Conservation (phyloP, 768 basidiomycete species). For the Russula abietina region DNA sequence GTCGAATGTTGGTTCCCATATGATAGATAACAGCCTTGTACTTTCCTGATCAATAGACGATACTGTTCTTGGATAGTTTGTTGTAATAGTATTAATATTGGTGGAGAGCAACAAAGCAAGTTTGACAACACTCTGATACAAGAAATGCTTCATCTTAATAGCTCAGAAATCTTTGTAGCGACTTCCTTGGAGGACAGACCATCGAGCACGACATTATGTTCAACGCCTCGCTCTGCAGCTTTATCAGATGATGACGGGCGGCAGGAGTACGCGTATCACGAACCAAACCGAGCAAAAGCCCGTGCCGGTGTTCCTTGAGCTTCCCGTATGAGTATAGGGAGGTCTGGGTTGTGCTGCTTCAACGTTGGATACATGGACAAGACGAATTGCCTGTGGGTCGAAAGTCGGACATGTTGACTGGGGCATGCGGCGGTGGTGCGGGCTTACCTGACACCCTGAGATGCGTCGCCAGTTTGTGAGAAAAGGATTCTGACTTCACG, state of each 20-base stretch:
- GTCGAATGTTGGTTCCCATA: neutral
- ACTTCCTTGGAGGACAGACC: slow-evolving; percentile 68
- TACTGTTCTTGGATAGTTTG: neutral
- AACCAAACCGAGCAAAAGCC: slow-evolving; percentile 82
- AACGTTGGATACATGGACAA: slow-evolving; percentile 64
- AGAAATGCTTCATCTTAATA: slow-evolving; percentile 36
- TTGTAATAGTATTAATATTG: neutral
- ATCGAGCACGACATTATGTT: slow-evolving; percentile 77
- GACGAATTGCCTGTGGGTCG: slow-evolving; percentile 63
- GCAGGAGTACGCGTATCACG: slow-evolving; percentile 28
- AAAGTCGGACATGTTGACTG: slow-evolving; percentile 1
- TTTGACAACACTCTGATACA: slow-evolving; percentile 2
- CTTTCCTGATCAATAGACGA: slow-evolving; percentile 4
- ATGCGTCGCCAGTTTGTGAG: slow-evolving; percentile 71
- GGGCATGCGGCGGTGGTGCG: neutral
- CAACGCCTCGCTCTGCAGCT: slow-evolving; percentile 66
- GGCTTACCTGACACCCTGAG: slow-evolving; percentile 70
- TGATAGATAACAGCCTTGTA: neutral
- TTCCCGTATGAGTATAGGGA: slow-evolving; percentile 79
- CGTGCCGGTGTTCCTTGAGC: slow-evolving; percentile 74
- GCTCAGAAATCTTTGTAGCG: slow-evolving; percentile 58
- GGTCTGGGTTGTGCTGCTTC: slow-evolving; percentile 79
- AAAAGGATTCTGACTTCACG: slow-evolving; percentile 76
- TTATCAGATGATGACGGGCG: neutral
- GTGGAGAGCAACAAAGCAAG: neutral